These are phyloP conservation scores for Zoysia matrella DNA, from an alignment of 202 grass and related monocot genomes.

Conservation along the genomic window DNA sequence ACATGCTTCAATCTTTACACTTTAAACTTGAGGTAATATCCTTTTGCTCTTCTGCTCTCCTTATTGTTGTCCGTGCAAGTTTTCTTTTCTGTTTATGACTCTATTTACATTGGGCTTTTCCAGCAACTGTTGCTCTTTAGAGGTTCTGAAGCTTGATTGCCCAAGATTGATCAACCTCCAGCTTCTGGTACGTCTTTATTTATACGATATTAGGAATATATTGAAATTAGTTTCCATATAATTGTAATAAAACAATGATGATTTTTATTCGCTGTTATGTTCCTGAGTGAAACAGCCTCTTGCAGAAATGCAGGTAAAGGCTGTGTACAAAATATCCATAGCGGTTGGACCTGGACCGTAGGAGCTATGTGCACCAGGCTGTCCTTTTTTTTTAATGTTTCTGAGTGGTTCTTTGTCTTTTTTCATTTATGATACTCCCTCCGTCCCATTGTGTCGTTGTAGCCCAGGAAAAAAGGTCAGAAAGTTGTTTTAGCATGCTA, in stretches of 20 bases:
- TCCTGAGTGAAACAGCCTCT: background rate
- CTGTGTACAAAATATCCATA: too few species aligned
- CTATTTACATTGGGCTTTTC: background rate
- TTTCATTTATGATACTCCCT: too few species aligned
- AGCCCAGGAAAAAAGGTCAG: too few species aligned
- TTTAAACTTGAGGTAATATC: slow-evolving; percentile 87
- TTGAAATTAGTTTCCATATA: background rate
- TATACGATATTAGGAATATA: background rate
- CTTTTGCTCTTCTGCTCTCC: slow-evolving; percentile 16
- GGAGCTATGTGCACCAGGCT: too few species aligned
- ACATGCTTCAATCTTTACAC: slow-evolving; percentile 71
- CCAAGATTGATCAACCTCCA: slow-evolving; percentile 86
- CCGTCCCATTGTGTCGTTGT: too few species aligned
- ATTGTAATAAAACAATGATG: background rate
- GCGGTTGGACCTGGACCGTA: too few species aligned
- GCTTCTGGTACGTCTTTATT: slow-evolving; percentile 65
- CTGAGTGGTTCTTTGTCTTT: too few species aligned
- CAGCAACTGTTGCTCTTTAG: slow-evolving; percentile 86
- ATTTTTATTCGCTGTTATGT: background rate
- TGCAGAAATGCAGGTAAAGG: too few species aligned
- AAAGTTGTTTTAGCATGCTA: too few species aligned
- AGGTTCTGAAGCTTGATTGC: slow-evolving; percentile 94
- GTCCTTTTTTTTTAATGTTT: too few species aligned
- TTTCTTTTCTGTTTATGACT: slow-evolving; percentile 13
- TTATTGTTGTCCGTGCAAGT: background rate